Evolutionary conservation across 108 stramenopile genomes (phyloP).

Genomic region (Cyclotella distinguenda): DNA sequence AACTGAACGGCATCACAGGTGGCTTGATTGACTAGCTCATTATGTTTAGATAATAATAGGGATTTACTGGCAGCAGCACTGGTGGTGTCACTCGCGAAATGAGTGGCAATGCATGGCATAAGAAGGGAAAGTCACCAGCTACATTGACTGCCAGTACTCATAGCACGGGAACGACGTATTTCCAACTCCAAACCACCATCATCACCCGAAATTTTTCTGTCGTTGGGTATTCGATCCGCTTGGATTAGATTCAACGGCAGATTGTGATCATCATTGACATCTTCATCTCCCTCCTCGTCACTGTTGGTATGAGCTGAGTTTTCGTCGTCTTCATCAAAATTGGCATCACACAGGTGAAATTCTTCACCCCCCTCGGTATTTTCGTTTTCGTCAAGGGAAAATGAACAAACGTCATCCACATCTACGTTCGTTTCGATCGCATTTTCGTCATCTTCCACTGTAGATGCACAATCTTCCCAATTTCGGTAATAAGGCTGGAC

Average conservation of each 20-base stretch:
- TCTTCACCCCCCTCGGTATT: constrained; percentile 25
- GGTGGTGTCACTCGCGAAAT: no score
- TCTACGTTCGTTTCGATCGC: constrained; percentile 10
- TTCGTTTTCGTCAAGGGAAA: constrained; percentile 27
- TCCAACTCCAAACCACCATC: constrained; percentile 36
- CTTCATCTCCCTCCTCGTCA: constrained; percentile 22
- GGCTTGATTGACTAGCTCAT: no score
- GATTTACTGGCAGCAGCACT: no score
- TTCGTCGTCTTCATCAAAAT: constrained; percentile 24
- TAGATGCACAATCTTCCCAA: constrained; percentile 75
- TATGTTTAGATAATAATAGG: no score
- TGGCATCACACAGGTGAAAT: constrained; percentile 18
- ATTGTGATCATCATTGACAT: constrained; percentile 18
- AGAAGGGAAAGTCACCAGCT: no score
- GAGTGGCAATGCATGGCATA: no score
- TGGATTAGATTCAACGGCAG: neutral
- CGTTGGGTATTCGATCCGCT: neutral
- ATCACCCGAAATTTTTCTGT: neutral
- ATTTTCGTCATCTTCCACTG: constrained; percentile 12
- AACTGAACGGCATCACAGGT: no score
- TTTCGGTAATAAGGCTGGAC: constrained; percentile 84
- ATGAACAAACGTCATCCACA: no score
- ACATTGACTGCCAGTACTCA: constrained; percentile 49
- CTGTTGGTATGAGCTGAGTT: neutral
- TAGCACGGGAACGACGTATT: constrained; percentile 42